Evolutionary conservation across 306 rosid genomes (phyloP).

Genomic region (Gillenia trifoliata): DNA sequence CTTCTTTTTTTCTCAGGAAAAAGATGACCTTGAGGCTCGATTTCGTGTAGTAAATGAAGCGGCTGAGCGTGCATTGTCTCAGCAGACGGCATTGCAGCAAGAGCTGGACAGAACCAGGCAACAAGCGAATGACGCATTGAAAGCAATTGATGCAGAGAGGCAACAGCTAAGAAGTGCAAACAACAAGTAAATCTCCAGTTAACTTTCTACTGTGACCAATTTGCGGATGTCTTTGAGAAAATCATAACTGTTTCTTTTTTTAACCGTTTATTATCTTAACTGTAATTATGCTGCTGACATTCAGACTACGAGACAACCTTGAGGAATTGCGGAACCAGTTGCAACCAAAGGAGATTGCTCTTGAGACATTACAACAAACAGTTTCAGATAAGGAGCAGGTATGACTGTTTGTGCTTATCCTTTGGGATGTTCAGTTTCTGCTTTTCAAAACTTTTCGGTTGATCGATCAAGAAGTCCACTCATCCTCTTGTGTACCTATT

Average conservation of each 20-base stretch:
- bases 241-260: constrained; percentile 7
- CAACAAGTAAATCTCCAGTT: constrained; percentile 63
- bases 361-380: constrained; percentile 75
- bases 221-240: constrained; percentile 12
- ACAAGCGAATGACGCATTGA: constrained; percentile 94
- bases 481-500: no score
- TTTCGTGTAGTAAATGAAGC: constrained; percentile 62
- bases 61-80: constrained; percentile 78
- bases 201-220: constrained; percentile 7
- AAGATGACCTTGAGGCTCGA: constrained; percentile 83
- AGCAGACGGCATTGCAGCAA: constrained; percentile 73
- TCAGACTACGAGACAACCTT: constrained; percentile 86
- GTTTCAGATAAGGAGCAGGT: constrained; percentile 94
- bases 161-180: constrained; percentile 94
- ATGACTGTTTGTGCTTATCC: constrained; percentile 21
- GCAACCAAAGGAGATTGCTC: constrained; percentile 85
- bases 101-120: constrained; percentile 94
- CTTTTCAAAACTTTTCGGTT: background rate
- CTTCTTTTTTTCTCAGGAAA: constrained; percentile 57
- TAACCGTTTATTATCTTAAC: background rate
- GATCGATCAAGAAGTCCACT: background rate
- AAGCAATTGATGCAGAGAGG: constrained; percentile 92
- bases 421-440: background rate
- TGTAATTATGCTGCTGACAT: constrained; percentile 20
- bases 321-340: constrained; percentile 78